These are phyloP conservation scores for Leptodermis oblonga DNA, from an alignment of 257 asterid species.

Conservation along the genomic window DNA sequence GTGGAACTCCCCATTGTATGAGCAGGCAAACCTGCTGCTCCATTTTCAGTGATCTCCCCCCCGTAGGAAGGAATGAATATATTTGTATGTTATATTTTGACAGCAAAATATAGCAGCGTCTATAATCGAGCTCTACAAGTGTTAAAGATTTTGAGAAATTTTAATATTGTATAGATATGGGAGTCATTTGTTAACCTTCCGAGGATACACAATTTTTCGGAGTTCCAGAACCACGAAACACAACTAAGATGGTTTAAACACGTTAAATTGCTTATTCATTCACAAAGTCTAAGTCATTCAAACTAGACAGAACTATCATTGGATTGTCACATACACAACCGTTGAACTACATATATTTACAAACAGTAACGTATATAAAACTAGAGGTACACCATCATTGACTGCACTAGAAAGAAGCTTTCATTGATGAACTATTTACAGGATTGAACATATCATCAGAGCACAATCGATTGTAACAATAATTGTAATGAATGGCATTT, in stretches of 20 bases:
- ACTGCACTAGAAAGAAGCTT: constrained; percentile 9
- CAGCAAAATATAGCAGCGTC: constrained; percentile 3
- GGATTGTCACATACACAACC: too few species aligned
- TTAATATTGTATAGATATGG: background rate
- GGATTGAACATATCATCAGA: constrained; percentile 1
- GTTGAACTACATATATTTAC: too few species aligned
- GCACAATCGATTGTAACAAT: background rate
- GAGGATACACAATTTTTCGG: background rate
- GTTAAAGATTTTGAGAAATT: background rate
- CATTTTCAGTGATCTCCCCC: background rate
- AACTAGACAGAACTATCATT: background rate
- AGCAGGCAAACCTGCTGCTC: constrained; percentile 23
- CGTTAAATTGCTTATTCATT: background rate
- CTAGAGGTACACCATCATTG: too few species aligned
- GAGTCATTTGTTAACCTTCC: background rate
- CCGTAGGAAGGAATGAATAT: background rate
- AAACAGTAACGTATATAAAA: too few species aligned
- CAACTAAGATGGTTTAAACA: too few species aligned
- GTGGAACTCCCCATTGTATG: background rate
- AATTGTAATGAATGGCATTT: constrained; percentile 15
- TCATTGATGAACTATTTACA: constrained; percentile 29
- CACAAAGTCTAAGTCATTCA: background rate
- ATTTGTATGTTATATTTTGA: background rate
- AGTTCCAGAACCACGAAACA: too few species aligned
- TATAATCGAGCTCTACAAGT: background rate